These are phyloP conservation scores for Gymnopus androsaceus DNA, from an alignment of 1,284 basidiomycete species.

Conservation along the genomic window DNA sequence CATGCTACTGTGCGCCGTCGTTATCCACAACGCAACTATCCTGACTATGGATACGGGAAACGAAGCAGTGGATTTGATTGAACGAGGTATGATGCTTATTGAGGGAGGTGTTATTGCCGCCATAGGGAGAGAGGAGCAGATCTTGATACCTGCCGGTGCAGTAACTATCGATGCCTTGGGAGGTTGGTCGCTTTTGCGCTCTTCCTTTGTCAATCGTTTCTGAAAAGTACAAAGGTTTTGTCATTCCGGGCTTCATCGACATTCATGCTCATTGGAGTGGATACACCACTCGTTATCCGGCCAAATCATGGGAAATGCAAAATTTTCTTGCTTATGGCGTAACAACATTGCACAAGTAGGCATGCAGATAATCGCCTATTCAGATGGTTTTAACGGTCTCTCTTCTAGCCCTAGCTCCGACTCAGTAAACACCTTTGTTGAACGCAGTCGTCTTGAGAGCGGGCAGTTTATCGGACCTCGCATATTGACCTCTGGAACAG, in stretches of 20 bases:
- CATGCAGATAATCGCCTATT: not conserved
- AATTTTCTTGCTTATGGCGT: constrained; percentile 78
- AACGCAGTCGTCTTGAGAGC: constrained; percentile 66
- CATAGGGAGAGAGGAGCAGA: constrained; percentile 43
- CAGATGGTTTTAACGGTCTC: not conserved
- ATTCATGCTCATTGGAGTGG: constrained; percentile 75
- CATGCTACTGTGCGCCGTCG: constrained; percentile 40
- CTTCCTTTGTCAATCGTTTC: not conserved
- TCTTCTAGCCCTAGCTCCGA: constrained; percentile 58
- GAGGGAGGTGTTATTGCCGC: constrained; percentile 57
- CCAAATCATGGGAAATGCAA: constrained; percentile 72
- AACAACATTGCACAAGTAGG: constrained; percentile 73
- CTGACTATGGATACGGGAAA: constrained; percentile 62
- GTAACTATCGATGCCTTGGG: constrained; percentile 59
- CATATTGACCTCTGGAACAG: constrained; percentile 66
- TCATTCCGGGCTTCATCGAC: constrained; percentile 73
- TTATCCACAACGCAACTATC: constrained; percentile 66
- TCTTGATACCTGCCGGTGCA: constrained; percentile 44
- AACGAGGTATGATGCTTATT: constrained; percentile 50
- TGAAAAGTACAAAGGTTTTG: constrained; percentile 44
- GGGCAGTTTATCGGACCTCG: constrained; percentile 68
- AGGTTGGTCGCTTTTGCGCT: constrained; percentile 41
- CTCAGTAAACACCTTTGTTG: constrained; percentile 60
- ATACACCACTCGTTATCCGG: constrained; percentile 50
- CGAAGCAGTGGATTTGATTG: constrained; percentile 49